phyloP scores from a whole-genome alignment of 2,329 filamentous ascomycete genomes.

The Hymenoscyphus infarciens region DNA sequence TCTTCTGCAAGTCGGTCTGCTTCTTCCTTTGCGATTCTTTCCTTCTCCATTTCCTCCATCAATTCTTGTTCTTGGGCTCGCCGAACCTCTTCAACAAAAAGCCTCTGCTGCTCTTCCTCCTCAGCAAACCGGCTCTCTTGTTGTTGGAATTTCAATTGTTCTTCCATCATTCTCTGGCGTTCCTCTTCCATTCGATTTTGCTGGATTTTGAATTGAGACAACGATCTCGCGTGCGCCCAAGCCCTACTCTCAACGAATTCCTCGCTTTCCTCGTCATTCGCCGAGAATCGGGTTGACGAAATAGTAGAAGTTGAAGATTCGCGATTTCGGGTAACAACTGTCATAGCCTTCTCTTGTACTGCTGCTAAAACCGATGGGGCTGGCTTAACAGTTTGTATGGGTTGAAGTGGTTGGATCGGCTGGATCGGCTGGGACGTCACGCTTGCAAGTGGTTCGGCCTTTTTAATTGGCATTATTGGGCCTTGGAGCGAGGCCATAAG shows the following conservation, averaged over 20 bases:
- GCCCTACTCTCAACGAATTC: conserved; percentile 12
- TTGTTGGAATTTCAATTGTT: conserved; percentile 13
- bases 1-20: conserved; percentile 6
- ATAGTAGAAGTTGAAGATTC: neutral
- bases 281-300: neutral
- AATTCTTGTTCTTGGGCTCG: neutral
- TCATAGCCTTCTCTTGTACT: neutral
- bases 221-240: conserved; percentile 3
- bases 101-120: conserved; percentile 10
- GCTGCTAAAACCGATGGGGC: neutral
- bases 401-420: too few species aligned
- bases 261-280: neutral
- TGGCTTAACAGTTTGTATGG: too few species aligned
- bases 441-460: neutral
- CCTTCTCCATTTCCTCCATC: conserved; percentile 7
- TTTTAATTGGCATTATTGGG: neutral
- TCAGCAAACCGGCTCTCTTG: conserved; percentile 13
- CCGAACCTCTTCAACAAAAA: conserved; percentile 6
- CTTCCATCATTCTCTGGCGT: conserved; percentile 18
- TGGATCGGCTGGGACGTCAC: neutral
- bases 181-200: conserved; percentile 22
- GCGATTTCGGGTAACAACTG: neutral
- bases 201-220: conserved; percentile 15
- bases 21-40: neutral
- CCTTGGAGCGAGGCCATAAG: conserved; percentile 4